phyloP scores from a whole-genome alignment of 2,329 filamentous ascomycete genomes.

The Colletotrichum agaves region DNA sequence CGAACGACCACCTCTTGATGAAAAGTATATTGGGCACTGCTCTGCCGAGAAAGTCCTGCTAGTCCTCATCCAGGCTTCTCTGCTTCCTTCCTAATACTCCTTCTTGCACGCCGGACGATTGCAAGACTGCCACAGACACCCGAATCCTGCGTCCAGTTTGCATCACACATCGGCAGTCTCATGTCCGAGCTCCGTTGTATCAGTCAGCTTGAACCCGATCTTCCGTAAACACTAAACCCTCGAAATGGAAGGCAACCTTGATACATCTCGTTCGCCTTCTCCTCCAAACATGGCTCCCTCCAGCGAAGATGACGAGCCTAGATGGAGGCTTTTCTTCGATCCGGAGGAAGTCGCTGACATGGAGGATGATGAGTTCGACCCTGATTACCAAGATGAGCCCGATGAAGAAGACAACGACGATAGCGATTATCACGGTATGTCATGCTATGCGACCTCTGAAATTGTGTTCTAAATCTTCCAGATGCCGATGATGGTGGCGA shows the following conservation, averaged over 20 bases:
- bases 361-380: constrained; percentile 48
- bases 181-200: constrained; percentile 35
- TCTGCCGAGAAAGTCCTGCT: not conserved
- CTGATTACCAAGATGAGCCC: constrained; percentile 42
- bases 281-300: not conserved
- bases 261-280: not conserved
- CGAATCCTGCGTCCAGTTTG: not conserved
- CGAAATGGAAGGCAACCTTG: constrained; percentile 17
- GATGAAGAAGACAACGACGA: constrained; percentile 41
- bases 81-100: not conserved
- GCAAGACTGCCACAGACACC: not conserved
- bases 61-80: not conserved
- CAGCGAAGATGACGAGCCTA: not conserved
- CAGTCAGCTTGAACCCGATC: constrained; percentile 31
- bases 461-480: constrained; percentile 31
- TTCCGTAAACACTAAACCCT: constrained; percentile 21
- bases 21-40: constrained; percentile 17
- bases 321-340: constrained; percentile 20
- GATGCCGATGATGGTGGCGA: constrained; percentile 44
- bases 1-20: constrained; percentile 29
- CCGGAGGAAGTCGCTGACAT: constrained; percentile 42
- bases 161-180: constrained; percentile 33
- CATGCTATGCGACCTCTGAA: not conserved
- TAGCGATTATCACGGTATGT: constrained; percentile 35
- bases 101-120: not conserved